Conservation (phyloP, 139 green algal genomes). For the Chlamydomonas schloesseri region DNA sequence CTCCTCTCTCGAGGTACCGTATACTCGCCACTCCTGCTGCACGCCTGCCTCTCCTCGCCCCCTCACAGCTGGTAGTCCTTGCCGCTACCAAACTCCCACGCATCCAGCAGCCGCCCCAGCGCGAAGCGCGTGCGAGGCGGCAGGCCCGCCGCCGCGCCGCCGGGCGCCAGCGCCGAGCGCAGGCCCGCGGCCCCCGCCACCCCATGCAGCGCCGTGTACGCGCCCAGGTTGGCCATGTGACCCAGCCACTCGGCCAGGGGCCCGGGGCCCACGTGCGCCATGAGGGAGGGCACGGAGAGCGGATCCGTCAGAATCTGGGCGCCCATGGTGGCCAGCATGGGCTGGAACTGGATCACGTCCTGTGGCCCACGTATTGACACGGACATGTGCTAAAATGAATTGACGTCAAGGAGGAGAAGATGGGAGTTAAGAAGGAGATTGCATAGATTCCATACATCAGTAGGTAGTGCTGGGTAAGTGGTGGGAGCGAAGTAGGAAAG, state of each 20-base stretch:
- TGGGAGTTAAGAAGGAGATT: too few species aligned
- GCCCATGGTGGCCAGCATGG: constrained; percentile 61
- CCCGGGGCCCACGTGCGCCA: constrained; percentile 64
- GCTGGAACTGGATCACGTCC: constrained; percentile 87
- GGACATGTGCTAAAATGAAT: too few species aligned
- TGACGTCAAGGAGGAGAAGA: too few species aligned
- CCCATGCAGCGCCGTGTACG: constrained; percentile 62
- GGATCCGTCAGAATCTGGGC: constrained; percentile 69
- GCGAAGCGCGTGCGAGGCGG: constrained; percentile 14
- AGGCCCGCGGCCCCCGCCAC: neutral
- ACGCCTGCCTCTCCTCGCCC: too few species aligned
- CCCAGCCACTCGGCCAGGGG: constrained; percentile 75
- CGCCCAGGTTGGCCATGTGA: constrained; percentile 70
- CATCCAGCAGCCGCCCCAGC: constrained; percentile 59
- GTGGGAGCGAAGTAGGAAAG: too few species aligned
- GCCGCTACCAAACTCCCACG: constrained; percentile 77
- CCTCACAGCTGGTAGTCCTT: constrained; percentile 67
- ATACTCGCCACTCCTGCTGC: too few species aligned
- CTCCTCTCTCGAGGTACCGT: too few species aligned
- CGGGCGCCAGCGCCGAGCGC: constrained; percentile 24
- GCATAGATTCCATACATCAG: too few species aligned
- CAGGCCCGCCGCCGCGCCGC: neutral
- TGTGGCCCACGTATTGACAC: too few species aligned
- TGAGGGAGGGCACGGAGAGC: constrained; percentile 73
- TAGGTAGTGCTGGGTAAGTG: too few species aligned